Percentiles rank a stretch among this genome's conserved stretches.
Evolutionary conservation across 352 stramenopile genomes (phyloP).

Genomic region (Pythium diclinum): DNA sequence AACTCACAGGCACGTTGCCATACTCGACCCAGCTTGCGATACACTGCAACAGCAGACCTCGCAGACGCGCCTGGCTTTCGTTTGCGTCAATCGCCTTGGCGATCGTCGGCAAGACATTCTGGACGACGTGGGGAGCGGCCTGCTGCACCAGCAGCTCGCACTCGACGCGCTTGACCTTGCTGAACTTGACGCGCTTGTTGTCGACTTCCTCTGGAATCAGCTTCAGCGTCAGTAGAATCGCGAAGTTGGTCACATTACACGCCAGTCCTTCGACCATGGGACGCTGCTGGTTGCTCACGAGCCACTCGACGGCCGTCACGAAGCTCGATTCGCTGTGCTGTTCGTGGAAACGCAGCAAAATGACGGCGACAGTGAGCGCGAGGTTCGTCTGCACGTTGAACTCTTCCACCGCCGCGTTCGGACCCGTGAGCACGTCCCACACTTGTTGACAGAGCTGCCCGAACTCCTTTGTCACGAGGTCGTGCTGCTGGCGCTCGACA

Average conservation of each 20-base stretch:
- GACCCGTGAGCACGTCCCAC: conserved; percentile 72
- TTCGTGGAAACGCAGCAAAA: conserved; percentile 75
- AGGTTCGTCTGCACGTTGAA: conserved; percentile 65
- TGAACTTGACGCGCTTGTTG: conserved; percentile 78
- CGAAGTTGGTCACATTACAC: conserved; percentile 63
- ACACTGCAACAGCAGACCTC: conserved; percentile 54
- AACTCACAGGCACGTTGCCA: conserved; percentile 42
- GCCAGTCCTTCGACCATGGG: conserved; percentile 39
- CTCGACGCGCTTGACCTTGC: conserved; percentile 55
- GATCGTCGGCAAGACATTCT: conserved; percentile 56
- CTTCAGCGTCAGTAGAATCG: conserved; percentile 70
- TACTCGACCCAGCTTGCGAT: conserved; percentile 78
- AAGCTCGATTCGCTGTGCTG: conserved; percentile 48
- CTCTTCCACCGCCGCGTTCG: conserved; percentile 50
- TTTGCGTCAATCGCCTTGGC: conserved; percentile 52
- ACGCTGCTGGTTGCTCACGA: conserved; percentile 67
- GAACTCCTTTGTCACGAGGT: conserved; percentile 59
- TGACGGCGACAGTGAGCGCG: conserved; percentile 71
- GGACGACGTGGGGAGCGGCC: conserved; percentile 54
- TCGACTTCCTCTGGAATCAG: conserved; percentile 76
- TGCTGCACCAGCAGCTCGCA: conserved; percentile 72
- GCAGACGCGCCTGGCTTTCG: conserved; percentile 42
- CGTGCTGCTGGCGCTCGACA: conserved; percentile 48
- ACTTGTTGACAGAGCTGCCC: conserved; percentile 60
- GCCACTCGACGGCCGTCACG: conserved; percentile 67